These are phyloP conservation scores for Candolleomyces efflorescens DNA, from an alignment of 768 basidiomycete genomes.

Conservation along the genomic window DNA sequence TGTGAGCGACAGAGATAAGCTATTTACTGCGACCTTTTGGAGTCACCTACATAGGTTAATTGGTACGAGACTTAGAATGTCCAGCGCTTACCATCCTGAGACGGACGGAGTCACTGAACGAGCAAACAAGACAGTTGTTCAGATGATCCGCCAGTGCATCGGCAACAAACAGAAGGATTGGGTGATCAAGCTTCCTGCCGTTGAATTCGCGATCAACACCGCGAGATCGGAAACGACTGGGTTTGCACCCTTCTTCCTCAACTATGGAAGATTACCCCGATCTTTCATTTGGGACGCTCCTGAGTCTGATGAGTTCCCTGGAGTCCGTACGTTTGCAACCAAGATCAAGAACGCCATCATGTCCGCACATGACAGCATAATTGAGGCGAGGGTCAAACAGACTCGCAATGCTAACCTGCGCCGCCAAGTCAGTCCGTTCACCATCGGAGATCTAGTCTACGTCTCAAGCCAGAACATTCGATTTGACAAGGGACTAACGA, in stretches of 20 bases:
- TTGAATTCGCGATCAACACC: conserved; percentile 9
- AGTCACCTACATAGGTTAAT: conserved; percentile 11
- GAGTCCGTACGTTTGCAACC: conserved; percentile 21
- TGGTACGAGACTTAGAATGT: conserved; percentile 9
- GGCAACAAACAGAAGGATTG: conserved; percentile 6
- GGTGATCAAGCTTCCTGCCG: not conserved
- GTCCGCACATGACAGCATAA: conserved; percentile 31
- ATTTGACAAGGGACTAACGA: conserved; percentile 2
- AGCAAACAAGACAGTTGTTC: conserved; percentile 22
- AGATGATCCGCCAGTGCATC: conserved; percentile 11
- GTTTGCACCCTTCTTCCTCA: conserved; percentile 29
- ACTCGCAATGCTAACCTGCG: conserved; percentile 13
- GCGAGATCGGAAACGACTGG: conserved; percentile 8
- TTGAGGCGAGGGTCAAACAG: conserved; percentile 24
- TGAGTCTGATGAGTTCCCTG: conserved; percentile 1
- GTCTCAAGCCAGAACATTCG: conserved; percentile 7
- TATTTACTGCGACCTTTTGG: conserved; percentile 31
- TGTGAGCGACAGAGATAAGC: conserved; percentile 25
- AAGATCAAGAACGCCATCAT: conserved; percentile 18
- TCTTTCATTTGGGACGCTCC: conserved; percentile 9
- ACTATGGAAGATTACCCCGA: conserved; percentile 21
- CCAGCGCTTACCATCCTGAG: conserved; percentile 29
- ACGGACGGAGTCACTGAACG: conserved; percentile 31
- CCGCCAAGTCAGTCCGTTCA: no score
- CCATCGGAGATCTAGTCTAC: not conserved